A percentile compares a stretch with the other conserved stretches of the same genome.
Evolutionary conservation across 202 grass and related monocot species (phyloP).

Genomic region (Dendrocalamus latiflorus): DNA sequence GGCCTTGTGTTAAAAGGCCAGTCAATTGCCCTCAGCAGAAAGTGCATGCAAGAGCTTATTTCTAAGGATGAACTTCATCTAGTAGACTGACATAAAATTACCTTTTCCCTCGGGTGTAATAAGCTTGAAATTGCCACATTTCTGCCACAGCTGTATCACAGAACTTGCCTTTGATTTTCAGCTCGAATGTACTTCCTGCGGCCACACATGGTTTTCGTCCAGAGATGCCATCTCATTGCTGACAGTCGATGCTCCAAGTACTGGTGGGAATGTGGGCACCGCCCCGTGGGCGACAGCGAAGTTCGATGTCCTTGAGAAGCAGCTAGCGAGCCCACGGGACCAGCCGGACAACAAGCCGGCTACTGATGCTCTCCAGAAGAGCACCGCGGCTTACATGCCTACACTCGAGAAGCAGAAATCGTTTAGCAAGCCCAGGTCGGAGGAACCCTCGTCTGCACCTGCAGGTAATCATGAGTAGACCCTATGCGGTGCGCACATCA

Average conservation of each 20-base stretch:
- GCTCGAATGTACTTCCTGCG: conserved; percentile 85
- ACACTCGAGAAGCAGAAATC: conserved; percentile 63
- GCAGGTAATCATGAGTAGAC: conserved; percentile 22
- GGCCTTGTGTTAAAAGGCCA: neutral
- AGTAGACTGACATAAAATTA: neutral
- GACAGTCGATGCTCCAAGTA: conserved; percentile 54
- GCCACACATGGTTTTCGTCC: conserved; percentile 70
- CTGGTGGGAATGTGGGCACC: conserved; percentile 52
- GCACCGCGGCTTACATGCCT: conserved; percentile 48
- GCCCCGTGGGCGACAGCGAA: conserved; percentile 78
- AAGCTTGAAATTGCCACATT: neutral
- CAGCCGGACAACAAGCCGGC: conserved; percentile 45
- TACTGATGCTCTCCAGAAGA: conserved; percentile 47
- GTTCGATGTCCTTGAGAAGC: conserved; percentile 83
- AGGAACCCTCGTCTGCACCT: conserved; percentile 24
- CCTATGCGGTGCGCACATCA: neutral
- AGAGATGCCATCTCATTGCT: conserved; percentile 70
- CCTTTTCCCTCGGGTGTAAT: neutral
- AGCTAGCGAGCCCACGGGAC: conserved; percentile 60
- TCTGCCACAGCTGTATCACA: neutral
- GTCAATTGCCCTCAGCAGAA: neutral
- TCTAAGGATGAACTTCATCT: neutral
- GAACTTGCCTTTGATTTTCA: conserved; percentile 26
- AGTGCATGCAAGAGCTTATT: neutral
- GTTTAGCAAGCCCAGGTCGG: conserved; percentile 36